Evolutionary conservation across 2,329 filamentous ascomycete species (phyloP), one percentile per base, ranked within the genome.

Genomic region (Pseudogymnoascus sp.): DNA sequence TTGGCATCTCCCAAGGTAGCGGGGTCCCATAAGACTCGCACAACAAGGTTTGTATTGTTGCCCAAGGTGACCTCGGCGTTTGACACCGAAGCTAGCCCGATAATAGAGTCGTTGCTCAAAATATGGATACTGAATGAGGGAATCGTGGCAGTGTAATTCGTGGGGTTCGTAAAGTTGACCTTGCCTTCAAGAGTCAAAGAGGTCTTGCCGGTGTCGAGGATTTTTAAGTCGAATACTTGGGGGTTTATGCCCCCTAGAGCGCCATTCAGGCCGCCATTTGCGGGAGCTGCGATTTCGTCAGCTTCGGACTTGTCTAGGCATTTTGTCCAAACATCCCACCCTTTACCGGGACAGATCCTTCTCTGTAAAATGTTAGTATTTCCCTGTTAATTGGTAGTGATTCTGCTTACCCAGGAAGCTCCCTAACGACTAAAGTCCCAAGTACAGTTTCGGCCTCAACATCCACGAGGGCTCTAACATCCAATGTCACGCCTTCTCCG

Each of bases 91-190:
- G 89, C 87, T 72, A 93, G 89, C 33, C 90, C 95, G 35, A 99
- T 78, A 6, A 89, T 73, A 0, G 88, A 88, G 10, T 82, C 85
- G 69, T 96, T 93, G 69, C 85, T 86, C 31, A 90, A 74, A 43
- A 98, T 77, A 66, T 92, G 85, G 46, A 96, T 82, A 72, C 89
- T 92, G 66, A 91, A 76, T 66, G 86, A 93, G 1, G 93, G 93
- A n/a, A 98, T 80, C 2, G 79, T 80, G 3, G 91, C 93, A 4
- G 90, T 87, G 74, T 98, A 97, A 3, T 87, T 83, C 0, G 93
- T 96, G 1, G 93, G 93, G 71, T 99, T 99, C 3, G 90, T 96
- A 65, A 96, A 82, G 72, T 95, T 96, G 70, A 96, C 81, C 40
- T 80, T 77, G 12, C 90, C 89, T 70, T 86, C 81, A 37, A 98